Base-by-base conservation (phyloP, 1,284 basidiomycete species). In the Coniferiporia sulphurascens region DNA sequence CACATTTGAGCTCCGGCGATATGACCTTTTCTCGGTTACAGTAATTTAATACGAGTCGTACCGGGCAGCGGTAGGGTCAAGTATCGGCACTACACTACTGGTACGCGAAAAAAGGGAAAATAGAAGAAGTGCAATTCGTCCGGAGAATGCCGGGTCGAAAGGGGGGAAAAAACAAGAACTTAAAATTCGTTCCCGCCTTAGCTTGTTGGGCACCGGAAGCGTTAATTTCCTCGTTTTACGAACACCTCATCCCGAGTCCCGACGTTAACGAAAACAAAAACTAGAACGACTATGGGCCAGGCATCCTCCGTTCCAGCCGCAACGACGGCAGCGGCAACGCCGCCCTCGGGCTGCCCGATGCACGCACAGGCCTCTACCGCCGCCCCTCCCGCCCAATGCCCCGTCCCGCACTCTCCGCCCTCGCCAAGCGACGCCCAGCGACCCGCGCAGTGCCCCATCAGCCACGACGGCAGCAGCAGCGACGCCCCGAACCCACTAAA, bases 401-500 rank as follows among this genome's bases (percentile, higher is more conserved):
- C 60, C 19, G 48, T 61, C 4, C 13, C 41, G 19, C 59, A 61
- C 48, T 21, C 48, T 52, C 59, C 43, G 22, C 55, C 5, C 1
- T 36, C 36, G 8, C 52, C 9, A 12, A 22, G n/a, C 27, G 50
- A 61, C 17, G 9, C 43, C 4, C 51, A 41, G 15, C 43, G 22
- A 10, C 60, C 56, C 17, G 56, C 60, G 27, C n/a, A 57, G 43
- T 61, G 60, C 50, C 60, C 60, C 19, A 34, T 61, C 21, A 34
- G 43, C 19, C 60, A 57, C 38, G 49, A 27, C 27, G 5, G 27
- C 27, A 27, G 27, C 27, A 27, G 38, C 21, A 32, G n/a, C 34
- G 27, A 27, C 35, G 46, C 41, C 8, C 68, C 94, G 56, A 91
- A 94, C 71, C 90, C 94, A 0, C 79, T 87, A 55, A 99, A 98